These are phyloP conservation scores for Cucurbita maxima DNA, from an alignment of 306 rosid genomes.

Conservation along the genomic window DNA sequence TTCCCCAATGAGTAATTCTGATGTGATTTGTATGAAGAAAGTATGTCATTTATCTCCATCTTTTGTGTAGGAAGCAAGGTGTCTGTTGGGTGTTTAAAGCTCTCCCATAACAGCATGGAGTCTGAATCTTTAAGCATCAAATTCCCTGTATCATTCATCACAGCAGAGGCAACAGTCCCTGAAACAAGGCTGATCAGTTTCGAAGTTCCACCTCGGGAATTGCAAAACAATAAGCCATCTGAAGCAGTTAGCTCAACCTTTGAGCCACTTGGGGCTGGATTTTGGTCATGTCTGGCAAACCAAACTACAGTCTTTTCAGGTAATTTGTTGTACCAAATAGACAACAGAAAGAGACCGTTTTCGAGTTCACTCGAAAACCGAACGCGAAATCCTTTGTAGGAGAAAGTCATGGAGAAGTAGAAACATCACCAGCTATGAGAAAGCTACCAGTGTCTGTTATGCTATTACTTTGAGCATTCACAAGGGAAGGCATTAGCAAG, in stretches of 20 bases:
- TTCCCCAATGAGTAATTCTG: conserved; percentile 12
- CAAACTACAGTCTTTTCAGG: conserved; percentile 28
- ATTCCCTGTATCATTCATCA: conserved; percentile 10
- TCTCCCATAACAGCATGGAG: conserved; percentile 10
- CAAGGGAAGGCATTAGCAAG: background rate
- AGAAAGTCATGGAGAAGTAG: background rate
- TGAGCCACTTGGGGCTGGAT: conserved; percentile 23
- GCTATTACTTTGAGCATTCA: background rate
- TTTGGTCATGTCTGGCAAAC: conserved; percentile 11
- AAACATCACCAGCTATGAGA: background rate
- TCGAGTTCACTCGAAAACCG: conserved; percentile 24
- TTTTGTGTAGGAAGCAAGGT: conserved; percentile 23
- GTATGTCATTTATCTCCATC: background rate
- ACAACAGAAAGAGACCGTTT: conserved; percentile 17
- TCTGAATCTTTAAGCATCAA: background rate
- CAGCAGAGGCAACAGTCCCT: conserved; percentile 4
- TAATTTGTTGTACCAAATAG: conserved; percentile 35
- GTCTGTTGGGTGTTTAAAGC: conserved; percentile 10
- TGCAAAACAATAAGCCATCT: background rate
- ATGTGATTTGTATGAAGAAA: conserved; percentile 20
- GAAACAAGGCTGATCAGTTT: background rate
- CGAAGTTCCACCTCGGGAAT: conserved; percentile 8
- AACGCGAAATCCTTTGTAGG: conserved; percentile 36
- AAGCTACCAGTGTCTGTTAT: background rate
- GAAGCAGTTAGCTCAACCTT: background rate